Percentiles rank a stretch among this genome's conserved stretches.
Conservation (phyloP, 1,139 yeast genomes). For the Pneumocystis carinii region DNA sequence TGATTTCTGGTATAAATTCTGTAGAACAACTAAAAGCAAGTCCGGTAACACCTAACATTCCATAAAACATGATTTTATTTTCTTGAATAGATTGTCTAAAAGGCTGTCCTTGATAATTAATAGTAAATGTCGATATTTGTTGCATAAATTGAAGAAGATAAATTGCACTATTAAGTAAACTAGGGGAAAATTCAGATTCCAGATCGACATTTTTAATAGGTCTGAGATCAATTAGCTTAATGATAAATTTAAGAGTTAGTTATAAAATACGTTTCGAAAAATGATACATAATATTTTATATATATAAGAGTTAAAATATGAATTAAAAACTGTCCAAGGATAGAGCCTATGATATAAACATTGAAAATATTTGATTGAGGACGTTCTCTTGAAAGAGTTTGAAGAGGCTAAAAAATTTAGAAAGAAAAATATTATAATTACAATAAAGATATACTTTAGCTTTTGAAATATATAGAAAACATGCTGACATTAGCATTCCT, state of each 20-base stretch:
- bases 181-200: conserved; percentile 77
- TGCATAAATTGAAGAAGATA: conserved; percentile 87
- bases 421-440: not conserved
- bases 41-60: conserved; percentile 78
- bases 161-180: conserved; percentile 88
- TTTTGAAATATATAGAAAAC: conserved; percentile 89
- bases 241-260: not conserved
- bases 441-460: conserved; percentile 31
- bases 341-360: conserved; percentile 90
- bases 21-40: conserved; percentile 81
- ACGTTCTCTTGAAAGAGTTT: conserved; percentile 79
- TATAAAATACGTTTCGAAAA: conserved; percentile 51
- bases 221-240: not conserved
- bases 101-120: conserved; percentile 93
- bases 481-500: conserved; percentile 78
- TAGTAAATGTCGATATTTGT: conserved; percentile 95
- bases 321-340: conserved; percentile 87
- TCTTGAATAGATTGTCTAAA: conserved; percentile 82
- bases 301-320: conserved; percentile 74
- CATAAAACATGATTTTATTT: conserved; percentile 95
- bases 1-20: conserved; percentile 86
- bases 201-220: conserved; percentile 39
- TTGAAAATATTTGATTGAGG: conserved; percentile 98
- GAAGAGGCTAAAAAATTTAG: conserved; percentile 39
- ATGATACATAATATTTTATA: conserved; percentile 53